Evolutionary conservation across 1,284 basidiomycete species (phyloP).

Genomic region (Sporisorium sorghi): DNA sequence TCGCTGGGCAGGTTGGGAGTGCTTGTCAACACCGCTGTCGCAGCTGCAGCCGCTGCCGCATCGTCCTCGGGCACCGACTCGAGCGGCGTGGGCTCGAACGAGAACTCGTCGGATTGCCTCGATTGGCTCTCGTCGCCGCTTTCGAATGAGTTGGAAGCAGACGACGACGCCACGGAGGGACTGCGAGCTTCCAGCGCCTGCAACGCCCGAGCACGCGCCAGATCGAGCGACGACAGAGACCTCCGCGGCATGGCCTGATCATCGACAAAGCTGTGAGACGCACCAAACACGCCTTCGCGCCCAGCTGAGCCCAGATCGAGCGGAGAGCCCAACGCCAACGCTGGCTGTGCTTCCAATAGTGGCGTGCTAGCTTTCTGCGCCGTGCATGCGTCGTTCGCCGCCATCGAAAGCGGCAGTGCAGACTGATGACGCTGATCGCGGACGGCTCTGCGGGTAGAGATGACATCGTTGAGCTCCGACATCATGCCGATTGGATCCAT

Average conservation of each 20-base stretch:
- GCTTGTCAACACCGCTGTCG: background rate
- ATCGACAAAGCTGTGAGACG: slow-evolving; percentile 19
- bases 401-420: slow-evolving; percentile 1
- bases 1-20: background rate
- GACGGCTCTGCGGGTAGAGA: slow-evolving; percentile 34
- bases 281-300: slow-evolving; percentile 33
- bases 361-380: slow-evolving; percentile 1
- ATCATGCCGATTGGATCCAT: slow-evolving; percentile 46
- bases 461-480: slow-evolving; percentile 56
- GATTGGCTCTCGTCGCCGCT: slow-evolving; percentile 21
- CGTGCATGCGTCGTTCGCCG: background rate
- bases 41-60: no score
- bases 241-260: slow-evolving; percentile 16
- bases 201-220: slow-evolving; percentile 38
- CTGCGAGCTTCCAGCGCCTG: slow-evolving; percentile 30
- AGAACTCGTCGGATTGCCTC: slow-evolving; percentile 37
- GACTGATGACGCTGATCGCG: slow-evolving; percentile 36
- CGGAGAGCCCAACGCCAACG: slow-evolving; percentile 36
- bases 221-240: slow-evolving; percentile 39
- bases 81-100: slow-evolving; percentile 42
- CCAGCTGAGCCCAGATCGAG: slow-evolving; percentile 40
- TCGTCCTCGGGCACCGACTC: slow-evolving; percentile 41
- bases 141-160: slow-evolving; percentile 20
- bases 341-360: background rate
- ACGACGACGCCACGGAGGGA: slow-evolving; percentile 14